Percentiles rank a stretch among this genome's conserved stretches.
Evolutionary conservation across 768 basidiomycete genomes (phyloP).

Genomic region (Boletus sp.): DNA sequence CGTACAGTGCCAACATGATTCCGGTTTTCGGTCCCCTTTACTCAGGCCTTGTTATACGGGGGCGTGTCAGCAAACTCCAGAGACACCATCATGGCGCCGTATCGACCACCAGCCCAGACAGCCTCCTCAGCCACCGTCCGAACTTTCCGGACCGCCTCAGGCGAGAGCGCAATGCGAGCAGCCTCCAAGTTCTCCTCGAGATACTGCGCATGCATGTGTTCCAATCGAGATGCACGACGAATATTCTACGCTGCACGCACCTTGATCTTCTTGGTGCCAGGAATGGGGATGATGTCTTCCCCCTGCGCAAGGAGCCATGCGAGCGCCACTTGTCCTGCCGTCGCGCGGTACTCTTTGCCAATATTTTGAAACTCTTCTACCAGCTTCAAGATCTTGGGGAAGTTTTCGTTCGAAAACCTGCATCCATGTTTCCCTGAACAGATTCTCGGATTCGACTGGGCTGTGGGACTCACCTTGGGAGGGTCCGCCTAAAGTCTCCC

Average conservation of each 20-base stretch:
- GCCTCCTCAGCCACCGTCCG: slow-evolving; percentile 35
- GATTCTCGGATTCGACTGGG: neutral
- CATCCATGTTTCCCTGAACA: neutral
- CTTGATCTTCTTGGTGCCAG: slow-evolving; percentile 38
- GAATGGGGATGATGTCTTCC: slow-evolving; percentile 38
- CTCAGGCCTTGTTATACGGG: neutral
- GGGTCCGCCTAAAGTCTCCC: slow-evolving; percentile 22
- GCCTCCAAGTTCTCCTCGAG: slow-evolving; percentile 46
- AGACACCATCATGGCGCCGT: slow-evolving; percentile 7
- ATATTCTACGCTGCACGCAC: slow-evolving; percentile 1
- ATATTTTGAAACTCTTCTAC: slow-evolving; percentile 32
- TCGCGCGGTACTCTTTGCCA: slow-evolving; percentile 34
- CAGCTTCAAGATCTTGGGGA: slow-evolving; percentile 41
- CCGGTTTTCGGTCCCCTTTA: too few species aligned
- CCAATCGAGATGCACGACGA: neutral
- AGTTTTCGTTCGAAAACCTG: slow-evolving; percentile 40
- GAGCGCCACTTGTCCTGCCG: slow-evolving; percentile 38
- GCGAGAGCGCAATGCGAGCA: slow-evolving; percentile 31
- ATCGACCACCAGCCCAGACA: slow-evolving; percentile 25
- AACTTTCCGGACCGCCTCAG: slow-evolving; percentile 38
- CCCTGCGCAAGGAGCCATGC: slow-evolving; percentile 42
- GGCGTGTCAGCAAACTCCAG: slow-evolving; percentile 23
- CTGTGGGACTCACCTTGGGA: slow-evolving; percentile 27
- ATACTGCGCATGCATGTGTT: slow-evolving; percentile 25
- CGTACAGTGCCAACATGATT: too few species aligned